A percentile compares a stretch with the other conserved stretches of the same genome.
Evolutionary conservation across 75 land plant species (phyloP).

Genomic region (Cunninghamia lanceolata): DNA sequence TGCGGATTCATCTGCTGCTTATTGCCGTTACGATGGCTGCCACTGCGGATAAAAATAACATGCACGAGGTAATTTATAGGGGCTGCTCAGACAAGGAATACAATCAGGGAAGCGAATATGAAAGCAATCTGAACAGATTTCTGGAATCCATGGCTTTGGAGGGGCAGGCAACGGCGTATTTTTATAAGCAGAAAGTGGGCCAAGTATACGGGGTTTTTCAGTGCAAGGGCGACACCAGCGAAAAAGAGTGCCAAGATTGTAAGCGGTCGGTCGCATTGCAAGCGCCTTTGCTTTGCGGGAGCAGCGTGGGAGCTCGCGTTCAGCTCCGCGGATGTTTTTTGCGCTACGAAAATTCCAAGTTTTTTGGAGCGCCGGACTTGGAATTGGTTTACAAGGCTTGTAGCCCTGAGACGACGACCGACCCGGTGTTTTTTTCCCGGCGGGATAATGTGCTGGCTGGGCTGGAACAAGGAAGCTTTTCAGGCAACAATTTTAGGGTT

Average conservation of each 20-base stretch:
- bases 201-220: slow-evolving; percentile 53
- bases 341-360: slow-evolving; percentile 45
- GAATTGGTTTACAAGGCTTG: slow-evolving; percentile 52
- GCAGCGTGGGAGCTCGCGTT: slow-evolving; percentile 35
- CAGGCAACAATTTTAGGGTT: slow-evolving; percentile 32
- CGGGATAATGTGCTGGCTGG: slow-evolving; percentile 42
- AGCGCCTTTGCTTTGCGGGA: slow-evolving; percentile 31
- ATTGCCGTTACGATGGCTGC: background rate
- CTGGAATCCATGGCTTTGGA: slow-evolving; percentile 35
- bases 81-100: background rate
- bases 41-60: background rate
- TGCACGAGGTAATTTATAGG: background rate
- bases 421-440: slow-evolving; percentile 37
- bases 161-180: slow-evolving; percentile 22
- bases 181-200: slow-evolving; percentile 42
- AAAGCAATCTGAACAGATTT: slow-evolving; percentile 12
- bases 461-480: slow-evolving; percentile 31
- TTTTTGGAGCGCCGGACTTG: slow-evolving; percentile 42
- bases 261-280: slow-evolving; percentile 20
- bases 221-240: slow-evolving; percentile 58
- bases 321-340: slow-evolving; percentile 59
- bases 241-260: slow-evolving; percentile 42
- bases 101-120: background rate
- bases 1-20: background rate
- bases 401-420: slow-evolving; percentile 19